Conservation (phyloP, 2,329 filamentous ascomycete species). For the Colletotrichum theobromicola region DNA sequence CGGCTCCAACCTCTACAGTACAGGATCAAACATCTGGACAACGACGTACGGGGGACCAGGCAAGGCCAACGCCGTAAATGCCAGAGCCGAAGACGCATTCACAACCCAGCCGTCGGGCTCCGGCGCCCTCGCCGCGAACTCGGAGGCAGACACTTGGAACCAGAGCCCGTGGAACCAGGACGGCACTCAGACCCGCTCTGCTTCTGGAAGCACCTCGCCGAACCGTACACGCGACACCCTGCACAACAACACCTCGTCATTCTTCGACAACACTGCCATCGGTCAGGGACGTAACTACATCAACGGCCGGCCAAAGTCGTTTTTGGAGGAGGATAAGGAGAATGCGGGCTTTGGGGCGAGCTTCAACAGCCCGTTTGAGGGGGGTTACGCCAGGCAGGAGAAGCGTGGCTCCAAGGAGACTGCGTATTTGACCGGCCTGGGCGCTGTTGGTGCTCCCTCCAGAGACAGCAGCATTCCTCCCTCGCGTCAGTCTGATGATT, state of each 20-base stretch:
- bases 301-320: slow-evolving; percentile 32
- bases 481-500: slow-evolving; percentile 58
- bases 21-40: slow-evolving; percentile 39
- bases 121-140: slow-evolving; percentile 70
- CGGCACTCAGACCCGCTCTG: slow-evolving; percentile 45
- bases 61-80: slow-evolving; percentile 39
- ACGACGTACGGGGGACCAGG: slow-evolving; percentile 46
- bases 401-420: slow-evolving; percentile 40
- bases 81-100: slow-evolving; percentile 34
- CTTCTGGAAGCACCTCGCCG: slow-evolving; percentile 63
- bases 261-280: slow-evolving; percentile 53
- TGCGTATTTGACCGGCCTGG: slow-evolving; percentile 46
- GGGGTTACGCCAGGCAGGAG: slow-evolving; percentile 22
- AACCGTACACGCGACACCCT: slow-evolving; percentile 58
- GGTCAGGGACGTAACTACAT: slow-evolving; percentile 39
- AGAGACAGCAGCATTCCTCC: slow-evolving; percentile 61
- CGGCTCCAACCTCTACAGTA: slow-evolving; percentile 38
- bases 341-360: slow-evolving; percentile 30
- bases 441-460: slow-evolving; percentile 42
- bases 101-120: slow-evolving; percentile 64
- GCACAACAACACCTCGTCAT: slow-evolving; percentile 47
- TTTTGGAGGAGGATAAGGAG: slow-evolving; percentile 47
- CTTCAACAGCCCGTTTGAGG: slow-evolving; percentile 25
- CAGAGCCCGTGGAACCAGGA: slow-evolving; percentile 66
- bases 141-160: slow-evolving; percentile 70